Base-by-base conservation (phyloP, 257 asterid genomes). In the Nicotiana obtusifolia region DNA sequence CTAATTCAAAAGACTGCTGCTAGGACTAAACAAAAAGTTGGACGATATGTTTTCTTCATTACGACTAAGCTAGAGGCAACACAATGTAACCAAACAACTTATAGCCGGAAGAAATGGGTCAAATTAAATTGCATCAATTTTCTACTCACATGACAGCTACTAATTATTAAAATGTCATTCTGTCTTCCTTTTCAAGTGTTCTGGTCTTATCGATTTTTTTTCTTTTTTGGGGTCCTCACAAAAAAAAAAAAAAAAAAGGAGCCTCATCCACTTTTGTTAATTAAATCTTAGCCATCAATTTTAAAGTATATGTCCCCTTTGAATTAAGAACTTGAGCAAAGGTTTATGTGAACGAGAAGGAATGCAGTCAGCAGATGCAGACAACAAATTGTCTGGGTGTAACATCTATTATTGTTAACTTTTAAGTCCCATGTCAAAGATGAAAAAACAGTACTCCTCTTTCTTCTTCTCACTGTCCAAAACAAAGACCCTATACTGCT, bases 381-480 rank as follows among this genome's bases (percentile, higher is more conserved):
- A 0, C n/a, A 56, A 56, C 22, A 19, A 56, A 9, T 60, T 20
- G 16, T 60, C 15, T 60, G 65, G 30, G 9, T 20, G 62, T 20
- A 20, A 67, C 49, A 37, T 52, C 0, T 26, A 56, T 16, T 56
- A 0, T 5, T 17, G 6, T 14, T 64, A 52, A 52, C 5, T 52
- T 1, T 52, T 52, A 10, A 8, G 41, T 7, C 87, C 47, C 64
- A 66, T 64, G 84, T 80, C 88, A 73, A 85, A 33, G 60, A 64
- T 73, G 26, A 79, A 68, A 30, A 68, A 81, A 82, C 82, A 44
- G 9, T 22, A 35, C 31, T 17, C 67, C 4, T n/a, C 35, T 82
- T 65, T 78, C 80, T 77, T 68, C 26, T 47, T 26, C 28, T 61
- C 64, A 62, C 81, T 26, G 86, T 81, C 83, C 83, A 86, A 83